Conservation (phyloP, 169 alveolate species). For the Pseudocohnilembus persalinus region DNA sequence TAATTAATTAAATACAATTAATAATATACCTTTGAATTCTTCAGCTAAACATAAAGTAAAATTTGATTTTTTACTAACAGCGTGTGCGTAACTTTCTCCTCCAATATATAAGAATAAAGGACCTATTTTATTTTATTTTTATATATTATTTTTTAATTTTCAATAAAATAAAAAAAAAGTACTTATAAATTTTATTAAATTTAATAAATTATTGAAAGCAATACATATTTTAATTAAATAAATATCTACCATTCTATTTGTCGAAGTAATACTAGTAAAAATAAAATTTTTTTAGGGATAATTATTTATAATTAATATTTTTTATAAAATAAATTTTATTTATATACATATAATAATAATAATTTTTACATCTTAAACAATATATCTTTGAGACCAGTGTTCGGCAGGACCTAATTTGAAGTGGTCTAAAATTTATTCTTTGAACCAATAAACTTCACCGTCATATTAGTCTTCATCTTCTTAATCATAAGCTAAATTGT, state of each 20-base stretch:
- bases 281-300: too few relatives aligned
- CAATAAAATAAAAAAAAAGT: too few relatives aligned
- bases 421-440: neutral
- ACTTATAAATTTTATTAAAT: too few relatives aligned
- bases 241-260: neutral
- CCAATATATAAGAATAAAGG: constrained; percentile 15
- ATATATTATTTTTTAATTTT: too few relatives aligned
- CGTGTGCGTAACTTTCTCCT: constrained; percentile 11
- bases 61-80: constrained; percentile 1
- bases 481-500: neutral
- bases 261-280: neutral
- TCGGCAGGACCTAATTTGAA: neutral
- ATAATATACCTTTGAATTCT: neutral
- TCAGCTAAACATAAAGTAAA: constrained; percentile 4
- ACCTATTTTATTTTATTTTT: constrained; percentile 5
- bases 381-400: neutral
- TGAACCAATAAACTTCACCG: neutral
- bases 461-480: too few relatives aligned
- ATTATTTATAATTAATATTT: too few relatives aligned
- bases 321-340: too few relatives aligned
- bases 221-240: too few relatives aligned
- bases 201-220: too few relatives aligned
- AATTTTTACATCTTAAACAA: neutral
- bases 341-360: too few relatives aligned
- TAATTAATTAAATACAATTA: neutral